These are phyloP conservation scores for Monosporascus sp. DNA, from an alignment of 2,329 filamentous ascomycete genomes.

Conservation along the genomic window DNA sequence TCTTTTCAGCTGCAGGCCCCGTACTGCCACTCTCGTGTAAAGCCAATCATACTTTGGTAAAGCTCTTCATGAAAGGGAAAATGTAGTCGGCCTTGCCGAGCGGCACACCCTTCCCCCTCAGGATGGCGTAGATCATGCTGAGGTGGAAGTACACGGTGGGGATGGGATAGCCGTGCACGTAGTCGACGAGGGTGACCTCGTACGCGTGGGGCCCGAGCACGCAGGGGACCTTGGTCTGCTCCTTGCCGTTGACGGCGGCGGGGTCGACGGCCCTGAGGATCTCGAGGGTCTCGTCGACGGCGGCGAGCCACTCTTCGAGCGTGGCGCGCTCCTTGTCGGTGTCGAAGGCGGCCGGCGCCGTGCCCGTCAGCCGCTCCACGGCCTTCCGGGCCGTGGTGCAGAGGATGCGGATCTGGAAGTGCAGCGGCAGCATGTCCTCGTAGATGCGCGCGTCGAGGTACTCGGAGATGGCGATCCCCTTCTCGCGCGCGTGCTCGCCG, in stretches of 20 bases:
- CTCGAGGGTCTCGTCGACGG: slow-evolving; percentile 26
- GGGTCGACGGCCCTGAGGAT: slow-evolving; percentile 23
- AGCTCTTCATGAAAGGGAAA: not conserved
- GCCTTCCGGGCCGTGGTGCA: slow-evolving; percentile 18
- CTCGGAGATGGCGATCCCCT: slow-evolving; percentile 11
- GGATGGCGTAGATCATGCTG: slow-evolving; percentile 52
- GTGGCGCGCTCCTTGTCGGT: slow-evolving; percentile 26
- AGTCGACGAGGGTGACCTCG: slow-evolving; percentile 29
- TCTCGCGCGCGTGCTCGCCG: slow-evolving; percentile 26
- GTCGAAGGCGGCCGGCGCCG: slow-evolving; percentile 19
- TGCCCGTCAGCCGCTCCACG: slow-evolving; percentile 29
- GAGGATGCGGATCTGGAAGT: slow-evolving; percentile 32
- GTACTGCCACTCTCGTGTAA: too few relatives aligned
- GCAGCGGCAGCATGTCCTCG: slow-evolving; percentile 39
- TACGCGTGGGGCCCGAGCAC: slow-evolving; percentile 24
- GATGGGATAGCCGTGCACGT: slow-evolving; percentile 42
- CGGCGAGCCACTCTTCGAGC: slow-evolving; percentile 29
- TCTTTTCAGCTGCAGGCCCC: too few relatives aligned
- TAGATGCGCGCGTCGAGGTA: slow-evolving; percentile 28
- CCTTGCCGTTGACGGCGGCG: slow-evolving; percentile 29
- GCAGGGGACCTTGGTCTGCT: slow-evolving; percentile 23
- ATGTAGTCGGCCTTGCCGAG: slow-evolving; percentile 54
- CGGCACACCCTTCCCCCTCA: slow-evolving; percentile 55
- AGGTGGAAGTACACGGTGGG: slow-evolving; percentile 64
- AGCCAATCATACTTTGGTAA: not conserved